These are phyloP conservation scores for Nemania sp. DNA, from an alignment of 2,329 filamentous ascomycete species.

Conservation along the genomic window DNA sequence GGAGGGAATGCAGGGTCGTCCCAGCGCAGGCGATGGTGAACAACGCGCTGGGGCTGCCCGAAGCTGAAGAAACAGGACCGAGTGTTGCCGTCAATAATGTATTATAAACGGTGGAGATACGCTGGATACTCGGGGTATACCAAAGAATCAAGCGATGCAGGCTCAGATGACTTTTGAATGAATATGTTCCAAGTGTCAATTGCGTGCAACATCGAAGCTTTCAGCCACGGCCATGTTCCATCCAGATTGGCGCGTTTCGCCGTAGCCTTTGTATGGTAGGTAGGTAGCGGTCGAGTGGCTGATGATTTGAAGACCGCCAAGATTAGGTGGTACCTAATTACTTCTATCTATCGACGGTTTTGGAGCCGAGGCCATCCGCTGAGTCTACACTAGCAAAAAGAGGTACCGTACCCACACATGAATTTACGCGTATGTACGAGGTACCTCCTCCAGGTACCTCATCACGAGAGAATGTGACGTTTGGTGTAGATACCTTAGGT, in stretches of 20 bases:
- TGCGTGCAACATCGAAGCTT: conserved; percentile 1
- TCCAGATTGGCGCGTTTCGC: not conserved
- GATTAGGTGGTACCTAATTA: conserved; percentile 14
- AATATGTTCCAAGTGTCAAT: conserved; percentile 1
- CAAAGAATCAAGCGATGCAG: conserved; percentile 7
- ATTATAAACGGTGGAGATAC: not conserved
- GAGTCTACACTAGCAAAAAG: too few relatives aligned
- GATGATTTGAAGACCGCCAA: not conserved
- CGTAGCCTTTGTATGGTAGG: not conserved
- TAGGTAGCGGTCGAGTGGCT: too few relatives aligned
- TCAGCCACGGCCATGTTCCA: conserved; percentile 20
- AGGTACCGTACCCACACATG: too few relatives aligned
- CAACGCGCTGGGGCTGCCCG: not conserved
- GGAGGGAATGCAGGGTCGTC: not conserved
- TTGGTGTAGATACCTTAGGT: too few relatives aligned
- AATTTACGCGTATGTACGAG: too few relatives aligned
- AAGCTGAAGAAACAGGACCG: not conserved
- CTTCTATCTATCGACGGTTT: too few relatives aligned
- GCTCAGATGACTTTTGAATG: not conserved
- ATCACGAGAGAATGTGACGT: too few relatives aligned
- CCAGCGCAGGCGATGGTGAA: conserved; percentile 3
- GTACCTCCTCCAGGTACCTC: too few relatives aligned
- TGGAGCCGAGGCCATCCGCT: conserved; percentile 10
- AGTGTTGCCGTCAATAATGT: not conserved
- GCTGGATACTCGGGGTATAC: not conserved